Conservation (phyloP, 2,329 filamentous ascomycete genomes). For the Fusarium anthophilum region DNA sequence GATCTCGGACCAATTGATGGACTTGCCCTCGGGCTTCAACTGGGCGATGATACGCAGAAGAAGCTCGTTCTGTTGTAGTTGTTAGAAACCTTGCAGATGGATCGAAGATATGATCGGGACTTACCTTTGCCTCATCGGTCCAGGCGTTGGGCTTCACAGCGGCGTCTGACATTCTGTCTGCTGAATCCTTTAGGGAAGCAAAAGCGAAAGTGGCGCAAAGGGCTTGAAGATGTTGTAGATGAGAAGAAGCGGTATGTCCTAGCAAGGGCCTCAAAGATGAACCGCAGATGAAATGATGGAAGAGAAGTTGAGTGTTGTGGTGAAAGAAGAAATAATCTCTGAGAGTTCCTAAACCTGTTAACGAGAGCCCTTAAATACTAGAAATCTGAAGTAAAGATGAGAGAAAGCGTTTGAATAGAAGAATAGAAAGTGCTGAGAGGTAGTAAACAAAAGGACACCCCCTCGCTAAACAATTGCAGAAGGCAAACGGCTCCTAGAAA, state of each 20-base stretch:
- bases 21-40: slow-evolving; percentile 44
- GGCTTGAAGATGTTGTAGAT: not conserved
- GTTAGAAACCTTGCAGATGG: not conserved
- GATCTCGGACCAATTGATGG: slow-evolving; percentile 49
- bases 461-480: not conserved
- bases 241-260: not conserved
- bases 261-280: not conserved
- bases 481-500: not conserved
- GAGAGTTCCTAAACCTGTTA: not conserved
- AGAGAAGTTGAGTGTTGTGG: no score
- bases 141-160: slow-evolving; percentile 44
- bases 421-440: not conserved
- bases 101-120: not conserved
- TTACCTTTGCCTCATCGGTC: slow-evolving; percentile 52
- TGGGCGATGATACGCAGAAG: slow-evolving; percentile 50
- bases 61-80: slow-evolving; percentile 45
- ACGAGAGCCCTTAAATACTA: not conserved
- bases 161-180: slow-evolving; percentile 38
- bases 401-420: not conserved
- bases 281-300: not conserved
- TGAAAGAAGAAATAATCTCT: no score
- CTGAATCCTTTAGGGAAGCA: not conserved
- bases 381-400: not conserved
- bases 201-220: not conserved
- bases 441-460: not conserved